Conservation (phyloP, 164 flowering plant species). For the Stephania cephalantha region DNA sequence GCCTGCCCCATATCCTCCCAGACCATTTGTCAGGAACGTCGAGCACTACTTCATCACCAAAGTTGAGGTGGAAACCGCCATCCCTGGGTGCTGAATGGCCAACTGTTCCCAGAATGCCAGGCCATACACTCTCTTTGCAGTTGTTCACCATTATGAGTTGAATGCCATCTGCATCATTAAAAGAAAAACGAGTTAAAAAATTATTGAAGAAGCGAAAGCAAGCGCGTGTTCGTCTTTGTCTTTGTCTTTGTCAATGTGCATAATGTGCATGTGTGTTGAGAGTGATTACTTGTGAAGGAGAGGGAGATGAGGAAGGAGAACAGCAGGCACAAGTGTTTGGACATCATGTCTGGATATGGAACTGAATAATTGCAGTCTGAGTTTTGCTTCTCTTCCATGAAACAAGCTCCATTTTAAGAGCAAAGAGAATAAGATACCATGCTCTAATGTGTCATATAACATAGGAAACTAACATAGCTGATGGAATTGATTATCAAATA, state of each 20-base stretch:
- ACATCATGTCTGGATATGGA: constrained; percentile 15
- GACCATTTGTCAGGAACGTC: constrained; percentile 47
- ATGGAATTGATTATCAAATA: neutral
- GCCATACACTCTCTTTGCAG: constrained; percentile 63
- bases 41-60: constrained; percentile 34
- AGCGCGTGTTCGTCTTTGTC: no score
- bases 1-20: constrained; percentile 59
- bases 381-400: neutral
- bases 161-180: constrained; percentile 44
- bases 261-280: neutral
- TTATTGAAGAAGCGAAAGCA: no score
- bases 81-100: constrained; percentile 51
- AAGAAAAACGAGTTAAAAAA: neutral
- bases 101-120: constrained; percentile 66
- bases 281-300: constrained; percentile 24
- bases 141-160: constrained; percentile 55
- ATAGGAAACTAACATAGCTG: neutral
- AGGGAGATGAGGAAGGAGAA: constrained; percentile 22
- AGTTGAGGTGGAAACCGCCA: constrained; percentile 70
- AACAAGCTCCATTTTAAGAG: neutral
- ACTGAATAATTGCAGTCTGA: neutral
- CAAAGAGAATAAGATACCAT: neutral
- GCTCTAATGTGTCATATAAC: neutral
- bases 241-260: no score
- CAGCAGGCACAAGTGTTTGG: constrained; percentile 7